These are phyloP conservation scores for Fistulifera solaris DNA, from an alignment of 108 stramenopile species.

Conservation along the genomic window DNA sequence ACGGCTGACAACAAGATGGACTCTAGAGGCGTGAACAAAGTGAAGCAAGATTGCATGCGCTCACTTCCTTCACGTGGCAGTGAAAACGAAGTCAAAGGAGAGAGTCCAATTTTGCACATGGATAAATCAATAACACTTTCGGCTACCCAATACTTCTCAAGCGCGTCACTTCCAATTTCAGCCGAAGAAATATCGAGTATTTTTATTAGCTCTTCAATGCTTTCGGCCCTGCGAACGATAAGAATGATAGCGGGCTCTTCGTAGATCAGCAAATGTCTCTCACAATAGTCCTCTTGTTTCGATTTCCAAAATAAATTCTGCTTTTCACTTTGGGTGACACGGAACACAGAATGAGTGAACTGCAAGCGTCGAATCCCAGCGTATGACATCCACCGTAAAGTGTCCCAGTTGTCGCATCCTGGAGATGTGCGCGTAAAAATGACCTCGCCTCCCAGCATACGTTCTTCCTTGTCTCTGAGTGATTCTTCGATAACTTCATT, in stretches of 20 bases:
- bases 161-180: constrained; percentile 13
- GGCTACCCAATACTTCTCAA: constrained; percentile 40
- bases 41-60: constrained; percentile 50
- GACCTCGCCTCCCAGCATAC: neutral
- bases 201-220: constrained; percentile 37
- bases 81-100: constrained; percentile 43
- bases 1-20: constrained; percentile 52
- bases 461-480: neutral
- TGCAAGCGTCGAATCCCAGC: constrained; percentile 28
- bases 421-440: neutral
- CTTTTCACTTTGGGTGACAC: constrained; percentile 6
- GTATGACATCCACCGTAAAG: constrained; percentile 41
- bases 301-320: constrained; percentile 6
- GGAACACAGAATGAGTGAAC: constrained; percentile 12
- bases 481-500: neutral
- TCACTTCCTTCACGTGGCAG: constrained; percentile 35
- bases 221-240: constrained; percentile 37
- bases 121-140: constrained; percentile 67
- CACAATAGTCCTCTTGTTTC: constrained; percentile 5
- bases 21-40: constrained; percentile 55
- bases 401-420: constrained; percentile 30
- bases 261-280: constrained; percentile 37
- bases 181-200: constrained; percentile 30
- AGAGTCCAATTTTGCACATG: constrained; percentile 63
- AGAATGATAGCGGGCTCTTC: constrained; percentile 46